Evolutionary conservation across 2,329 filamentous ascomycete genomes (phyloP), one percentile per base, ranked within the genome.

Genomic region (Nemania sp.): DNA sequence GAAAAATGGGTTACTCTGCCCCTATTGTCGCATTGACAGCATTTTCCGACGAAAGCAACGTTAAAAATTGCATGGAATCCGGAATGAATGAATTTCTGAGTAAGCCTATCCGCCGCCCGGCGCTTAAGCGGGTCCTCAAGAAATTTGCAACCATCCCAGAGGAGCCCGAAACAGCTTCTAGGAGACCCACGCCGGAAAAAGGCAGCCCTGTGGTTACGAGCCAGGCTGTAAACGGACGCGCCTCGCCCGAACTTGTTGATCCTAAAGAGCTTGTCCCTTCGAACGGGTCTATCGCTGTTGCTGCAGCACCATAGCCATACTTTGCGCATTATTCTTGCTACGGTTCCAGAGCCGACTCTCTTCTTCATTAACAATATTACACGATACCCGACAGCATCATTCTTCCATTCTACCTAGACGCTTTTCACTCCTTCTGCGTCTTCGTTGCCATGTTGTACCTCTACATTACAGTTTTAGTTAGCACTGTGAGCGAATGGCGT

Each of bases 1-100:
- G 94, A 6, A 85, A 93, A 77, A 92, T 95, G 83, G 94, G 94
- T 1, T 98, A 96, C 80, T 89, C 87, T 11, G 92, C 92, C 1
- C 94, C 94, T 0, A 97, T 98, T 69, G 93, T 98, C 15, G 94
- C 94, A 0, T 82, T 98, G 52, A 97, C 94, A 11, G 94, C 94
- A 2, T 97, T 97, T 75, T 90, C 93, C 0, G 94, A 97, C 76
- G 94, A 97, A 78, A 93, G 90, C 79, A 97, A 97, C 74, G 89
- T 94, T 52, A 92, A 90, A 79, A 92, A 94, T 77, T 93, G 92
- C 79, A 91, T 96, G 78, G 93, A 95, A 67, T 93, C 90, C 1
- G 94, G 94, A 63, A 97, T 97, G 94, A 89, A 97, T 76, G 93
- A 94, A 82, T 97, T 97, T 79, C 84, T 97, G 20, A 85, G 86